Percentiles rank a stretch among this genome's conserved stretches.
phyloP scores from a whole-genome alignment of 2,329 filamentous ascomycete species.

The Aspergillus neoniger region DNA sequence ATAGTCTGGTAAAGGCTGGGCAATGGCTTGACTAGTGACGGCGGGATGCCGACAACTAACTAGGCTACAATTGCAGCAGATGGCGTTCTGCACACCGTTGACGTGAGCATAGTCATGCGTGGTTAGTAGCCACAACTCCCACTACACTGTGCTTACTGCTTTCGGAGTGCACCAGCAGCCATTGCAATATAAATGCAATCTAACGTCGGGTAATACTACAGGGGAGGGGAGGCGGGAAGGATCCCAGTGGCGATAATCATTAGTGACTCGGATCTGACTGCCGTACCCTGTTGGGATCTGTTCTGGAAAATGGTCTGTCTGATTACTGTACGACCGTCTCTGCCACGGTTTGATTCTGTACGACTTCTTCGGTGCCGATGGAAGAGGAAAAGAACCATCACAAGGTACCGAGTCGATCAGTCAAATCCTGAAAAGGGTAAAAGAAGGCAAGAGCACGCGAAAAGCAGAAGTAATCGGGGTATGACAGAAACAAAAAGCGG shows the following conservation, averaged over 20 bases:
- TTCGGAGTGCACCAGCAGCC: constrained; percentile 1
- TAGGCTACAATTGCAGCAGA: background rate
- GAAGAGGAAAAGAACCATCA: background rate
- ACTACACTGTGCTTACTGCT: background rate
- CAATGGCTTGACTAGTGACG: constrained; percentile 1
- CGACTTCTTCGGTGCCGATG: background rate
- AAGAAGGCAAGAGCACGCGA: background rate
- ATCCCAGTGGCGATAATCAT: constrained; percentile 12
- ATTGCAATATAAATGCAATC: background rate
- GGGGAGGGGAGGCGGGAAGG: constrained; percentile 11
- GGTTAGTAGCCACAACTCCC: background rate
- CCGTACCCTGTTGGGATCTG: constrained; percentile 4
- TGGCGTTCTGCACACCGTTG: constrained; percentile 7
- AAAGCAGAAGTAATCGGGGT: background rate
- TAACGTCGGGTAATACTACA: constrained; percentile 1
- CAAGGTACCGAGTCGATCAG: background rate
- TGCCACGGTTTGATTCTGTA: background rate
- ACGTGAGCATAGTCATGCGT: constrained; percentile 1
- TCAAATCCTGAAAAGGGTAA: background rate
- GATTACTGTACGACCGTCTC: background rate
- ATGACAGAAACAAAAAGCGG: background rate
- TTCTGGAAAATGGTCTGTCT: constrained; percentile 4
- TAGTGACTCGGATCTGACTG: constrained; percentile 10
- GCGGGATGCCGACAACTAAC: constrained; percentile 11
- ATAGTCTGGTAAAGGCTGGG: background rate